Evolutionary conservation across 495 filamentous ascomycete species (phyloP).

Genomic region (Podospora anserina): DNA sequence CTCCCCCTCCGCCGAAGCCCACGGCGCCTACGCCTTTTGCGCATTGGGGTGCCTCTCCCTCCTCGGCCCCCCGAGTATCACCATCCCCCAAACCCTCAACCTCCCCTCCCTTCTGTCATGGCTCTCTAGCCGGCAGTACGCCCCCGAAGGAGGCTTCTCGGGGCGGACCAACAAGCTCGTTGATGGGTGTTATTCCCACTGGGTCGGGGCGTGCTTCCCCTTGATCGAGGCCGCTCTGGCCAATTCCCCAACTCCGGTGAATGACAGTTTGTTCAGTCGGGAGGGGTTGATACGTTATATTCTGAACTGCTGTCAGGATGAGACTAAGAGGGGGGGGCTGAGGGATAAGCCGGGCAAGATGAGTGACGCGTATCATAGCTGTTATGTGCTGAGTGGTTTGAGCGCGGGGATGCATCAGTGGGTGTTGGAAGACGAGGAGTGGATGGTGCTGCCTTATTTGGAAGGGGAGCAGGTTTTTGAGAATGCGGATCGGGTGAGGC

Average conservation of each 20-base stretch:
- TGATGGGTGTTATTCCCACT: conserved; percentile 96
- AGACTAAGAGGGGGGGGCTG: conserved; percentile 67
- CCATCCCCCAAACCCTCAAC: conserved; percentile 70
- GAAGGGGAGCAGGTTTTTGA: conserved; percentile 50
- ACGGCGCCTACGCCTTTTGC: conserved; percentile 96
- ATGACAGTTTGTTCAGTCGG: conserved; percentile 65
- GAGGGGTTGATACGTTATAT: conserved; percentile 87
- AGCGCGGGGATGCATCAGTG: conserved; percentile 77
- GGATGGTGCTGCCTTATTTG: conserved; percentile 54
- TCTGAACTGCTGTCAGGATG: conserved; percentile 77
- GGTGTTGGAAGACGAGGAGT: conserved; percentile 53
- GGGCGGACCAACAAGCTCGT: conserved; percentile 98
- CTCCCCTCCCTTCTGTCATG: conserved; percentile 73
- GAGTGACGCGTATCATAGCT: conserved; percentile 86
- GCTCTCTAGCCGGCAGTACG: conserved; percentile 85
- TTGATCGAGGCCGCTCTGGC: conserved; percentile 75
- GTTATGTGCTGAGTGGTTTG: conserved; percentile 84
- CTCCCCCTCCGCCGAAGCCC: conserved; percentile 79
- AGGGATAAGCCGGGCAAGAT: conserved; percentile 89
- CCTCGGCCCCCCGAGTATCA: conserved; percentile 69
- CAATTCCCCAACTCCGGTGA: conserved; percentile 13
- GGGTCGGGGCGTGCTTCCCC: conserved; percentile 93
- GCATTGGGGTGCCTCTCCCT: conserved; percentile 83
- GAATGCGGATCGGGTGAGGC: conserved; percentile 50
- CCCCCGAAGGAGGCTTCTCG: conserved; percentile 85